phyloP scores from a whole-genome alignment of 2,329 filamentous ascomycete genomes.

The Sarocladium kiliense region DNA sequence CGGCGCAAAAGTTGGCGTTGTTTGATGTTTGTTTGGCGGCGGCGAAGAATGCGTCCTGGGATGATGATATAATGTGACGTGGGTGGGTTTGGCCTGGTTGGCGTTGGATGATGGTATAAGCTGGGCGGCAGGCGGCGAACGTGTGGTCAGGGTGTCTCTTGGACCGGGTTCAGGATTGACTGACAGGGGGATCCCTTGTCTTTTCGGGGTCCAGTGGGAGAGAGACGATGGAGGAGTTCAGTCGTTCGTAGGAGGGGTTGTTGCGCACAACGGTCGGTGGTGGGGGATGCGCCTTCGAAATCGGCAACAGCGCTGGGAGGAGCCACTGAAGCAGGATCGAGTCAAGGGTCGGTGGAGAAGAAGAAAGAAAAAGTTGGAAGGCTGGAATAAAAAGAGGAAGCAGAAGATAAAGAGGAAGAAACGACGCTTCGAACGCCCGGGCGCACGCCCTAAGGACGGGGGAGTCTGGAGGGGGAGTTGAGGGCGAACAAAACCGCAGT shows the following conservation, averaged over 20 bases:
- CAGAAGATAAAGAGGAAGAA: background rate
- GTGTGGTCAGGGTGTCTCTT: background rate
- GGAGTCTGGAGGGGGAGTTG: background rate
- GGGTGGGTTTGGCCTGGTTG: background rate
- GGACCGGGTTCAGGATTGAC: background rate
- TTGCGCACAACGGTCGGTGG: background rate
- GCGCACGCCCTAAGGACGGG: background rate
- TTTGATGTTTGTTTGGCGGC: background rate
- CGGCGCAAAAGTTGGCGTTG: background rate
- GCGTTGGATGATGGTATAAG: slow-evolving; percentile 1
- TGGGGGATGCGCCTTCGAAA: background rate
- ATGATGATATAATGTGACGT: background rate
- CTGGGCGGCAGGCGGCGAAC: slow-evolving; percentile 7
- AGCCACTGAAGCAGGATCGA: background rate
- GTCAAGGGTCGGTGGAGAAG: background rate
- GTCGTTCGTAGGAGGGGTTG: background rate
- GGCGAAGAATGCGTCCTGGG: background rate
- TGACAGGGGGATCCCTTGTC: background rate
- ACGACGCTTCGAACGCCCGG: slow-evolving; percentile 9
- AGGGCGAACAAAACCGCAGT: slow-evolving; percentile 23
- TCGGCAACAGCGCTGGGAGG: background rate
- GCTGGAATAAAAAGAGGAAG: slow-evolving; percentile 1
- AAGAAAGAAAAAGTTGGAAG: background rate
- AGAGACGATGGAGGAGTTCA: background rate
- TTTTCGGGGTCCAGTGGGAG: background rate